Evolutionary conservation across 257 asterid species (phyloP), one percentile per base, ranked within the genome.

Genomic region (Solanum gracilifrons): DNA sequence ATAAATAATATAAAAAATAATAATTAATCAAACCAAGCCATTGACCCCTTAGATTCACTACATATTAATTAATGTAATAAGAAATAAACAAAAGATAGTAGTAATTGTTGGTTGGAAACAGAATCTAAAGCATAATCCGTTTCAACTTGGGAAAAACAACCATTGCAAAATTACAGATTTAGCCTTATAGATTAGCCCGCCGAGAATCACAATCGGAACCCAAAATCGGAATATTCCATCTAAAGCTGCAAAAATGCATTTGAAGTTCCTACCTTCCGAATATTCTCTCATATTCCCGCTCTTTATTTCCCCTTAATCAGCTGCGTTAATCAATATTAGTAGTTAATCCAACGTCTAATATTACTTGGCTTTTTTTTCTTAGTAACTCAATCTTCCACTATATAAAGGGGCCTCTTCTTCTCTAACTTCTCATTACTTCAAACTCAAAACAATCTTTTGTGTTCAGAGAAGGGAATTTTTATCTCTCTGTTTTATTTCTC

Each of bases 331-430:
- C 18, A 46, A 29, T 27, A 23, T 48, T 20, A 41, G 9, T 3
- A 35, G 20, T 25, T 33, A 25, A 92, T 88, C 93, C 86, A 89
- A 90, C 89, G 93, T 91, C 71, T 33, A 8, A 71, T 39, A n/a
- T 48, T 64, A 13, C 94, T 11, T 86, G 77, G 90, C 77, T 8
- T 27, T 27, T 20, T 77, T 51, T 33, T 18, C n/a, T n/a, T 1
- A 20, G n/a, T 20, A 51, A 46, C 58, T 23, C 29, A 3, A 18
- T 31, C 58, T 31, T 15, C 43, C 71, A 3, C 85, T 82, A 82
- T 82, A 82, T 82, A 75, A 18, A 36, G 20, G 68, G 27, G 15
- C 75, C 13, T 21, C 74, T 60, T 74, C 77, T 35, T 58, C 60
- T 48, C 11, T 15, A 3, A 0, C 3, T 35, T 31, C 31, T 23